Percentiles rank a stretch among this genome's conserved stretches.
Conservation (phyloP, 192 early-diverging fungal genomes). For the Coemansia sp. region DNA sequence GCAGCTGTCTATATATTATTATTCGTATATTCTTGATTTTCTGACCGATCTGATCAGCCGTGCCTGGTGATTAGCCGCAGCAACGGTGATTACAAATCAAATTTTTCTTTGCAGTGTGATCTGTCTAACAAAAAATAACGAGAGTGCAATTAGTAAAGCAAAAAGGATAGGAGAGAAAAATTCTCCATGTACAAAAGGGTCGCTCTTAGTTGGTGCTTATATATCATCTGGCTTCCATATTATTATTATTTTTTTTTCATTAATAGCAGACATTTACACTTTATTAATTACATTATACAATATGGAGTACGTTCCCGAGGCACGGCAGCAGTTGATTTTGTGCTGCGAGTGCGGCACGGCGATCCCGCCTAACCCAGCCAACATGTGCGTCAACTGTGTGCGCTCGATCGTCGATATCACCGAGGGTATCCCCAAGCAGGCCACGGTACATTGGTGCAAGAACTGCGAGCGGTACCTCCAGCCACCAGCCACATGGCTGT, state of each 20-base stretch:
- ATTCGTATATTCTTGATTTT: background rate
- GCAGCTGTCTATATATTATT: background rate
- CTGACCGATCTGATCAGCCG: background rate
- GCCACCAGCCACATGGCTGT: conserved; percentile 88
- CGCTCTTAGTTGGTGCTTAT: no score
- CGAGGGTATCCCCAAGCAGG: conserved; percentile 97
- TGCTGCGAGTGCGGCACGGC: conserved; percentile 92
- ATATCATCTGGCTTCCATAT: background rate
- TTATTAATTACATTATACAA: background rate
- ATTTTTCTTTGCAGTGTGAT: background rate
- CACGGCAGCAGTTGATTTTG: conserved; percentile 57
- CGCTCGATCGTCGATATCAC: conserved; percentile 96
- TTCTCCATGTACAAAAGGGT: no score
- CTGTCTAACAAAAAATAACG: no score
- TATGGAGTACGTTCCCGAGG: conserved; percentile 52
- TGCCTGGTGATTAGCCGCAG: background rate
- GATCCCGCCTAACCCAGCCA: conserved; percentile 94
- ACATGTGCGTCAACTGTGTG: conserved; percentile 99
- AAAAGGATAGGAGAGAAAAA: no score
- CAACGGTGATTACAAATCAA: background rate
- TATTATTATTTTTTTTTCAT: background rate
- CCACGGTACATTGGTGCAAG: conserved; percentile 91
- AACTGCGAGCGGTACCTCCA: conserved; percentile 97
- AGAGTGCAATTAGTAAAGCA: no score
- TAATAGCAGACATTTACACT: no score